A percentile compares a stretch with the other conserved stretches of the same genome.
phyloP scores from a whole-genome alignment of 371 early-diverging fungal genomes.

The Choanephora cucurbitarum region DNA sequence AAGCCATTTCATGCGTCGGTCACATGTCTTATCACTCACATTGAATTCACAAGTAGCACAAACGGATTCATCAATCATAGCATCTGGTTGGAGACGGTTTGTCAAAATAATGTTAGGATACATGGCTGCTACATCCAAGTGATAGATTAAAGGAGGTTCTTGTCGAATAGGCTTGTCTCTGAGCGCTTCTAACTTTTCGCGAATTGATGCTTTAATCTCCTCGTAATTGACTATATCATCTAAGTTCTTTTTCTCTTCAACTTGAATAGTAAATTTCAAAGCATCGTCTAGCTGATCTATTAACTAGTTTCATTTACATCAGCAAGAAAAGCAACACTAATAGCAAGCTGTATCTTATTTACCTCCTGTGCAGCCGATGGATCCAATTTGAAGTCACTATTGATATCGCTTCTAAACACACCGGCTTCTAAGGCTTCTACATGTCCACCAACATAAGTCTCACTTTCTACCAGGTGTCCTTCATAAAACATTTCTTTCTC shows the following conservation, averaged over 20 bases:
- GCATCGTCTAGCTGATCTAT: conserved; percentile 93
- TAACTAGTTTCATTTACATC: conserved; percentile 57
- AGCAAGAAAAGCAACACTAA: too few relatives aligned
- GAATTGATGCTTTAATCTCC: conserved; percentile 57
- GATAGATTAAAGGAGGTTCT: conserved; percentile 96
- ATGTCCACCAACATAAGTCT: conserved; percentile 99
- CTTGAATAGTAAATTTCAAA: conserved; percentile 83
- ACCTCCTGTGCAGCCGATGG: conserved; percentile 77
- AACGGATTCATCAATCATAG: conserved; percentile 89
- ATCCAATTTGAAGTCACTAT: conserved; percentile 84
- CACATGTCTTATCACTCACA: conserved; percentile 84
- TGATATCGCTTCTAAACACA: conserved; percentile 97
- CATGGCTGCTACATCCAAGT: conserved; percentile 99
- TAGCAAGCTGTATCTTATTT: too few relatives aligned
- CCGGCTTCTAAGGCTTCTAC: conserved; percentile 99
- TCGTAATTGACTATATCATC: conserved; percentile 80
- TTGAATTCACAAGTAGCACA: conserved; percentile 98
- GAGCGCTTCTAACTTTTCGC: conserved; percentile 59
- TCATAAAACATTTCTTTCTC: conserved; percentile 78
- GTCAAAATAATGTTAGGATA: conserved; percentile 99
- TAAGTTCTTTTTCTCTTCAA: conserved; percentile 73
- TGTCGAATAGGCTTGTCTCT: conserved; percentile 73
- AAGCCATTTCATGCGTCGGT: conserved; percentile 96
- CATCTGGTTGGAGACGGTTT: conserved; percentile 98
- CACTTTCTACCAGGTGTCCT: conserved; percentile 91